A percentile compares a stretch with the other conserved stretches of the same genome.
Conservation (phyloP, 2,329 filamentous ascomycete genomes). For the Pezicula carpinea region DNA sequence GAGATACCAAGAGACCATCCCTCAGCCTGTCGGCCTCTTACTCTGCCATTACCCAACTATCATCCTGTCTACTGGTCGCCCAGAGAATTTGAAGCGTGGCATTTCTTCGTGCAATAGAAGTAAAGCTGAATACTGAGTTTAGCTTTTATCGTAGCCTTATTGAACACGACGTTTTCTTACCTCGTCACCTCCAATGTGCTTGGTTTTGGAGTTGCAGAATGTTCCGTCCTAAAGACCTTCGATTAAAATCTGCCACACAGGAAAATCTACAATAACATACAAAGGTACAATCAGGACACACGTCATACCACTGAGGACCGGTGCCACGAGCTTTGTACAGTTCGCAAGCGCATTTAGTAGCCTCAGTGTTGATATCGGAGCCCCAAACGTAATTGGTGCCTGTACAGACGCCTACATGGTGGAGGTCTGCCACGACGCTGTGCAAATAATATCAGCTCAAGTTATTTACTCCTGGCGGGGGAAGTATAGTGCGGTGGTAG, state of each 20-base stretch:
- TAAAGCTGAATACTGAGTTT: neutral
- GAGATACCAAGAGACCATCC: too few species aligned
- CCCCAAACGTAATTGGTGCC: neutral
- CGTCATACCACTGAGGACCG: neutral
- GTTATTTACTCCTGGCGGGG: neutral
- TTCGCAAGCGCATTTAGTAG: neutral
- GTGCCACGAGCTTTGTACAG: neutral
- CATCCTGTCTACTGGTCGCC: neutral
- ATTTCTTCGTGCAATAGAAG: neutral
- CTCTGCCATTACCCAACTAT: too few species aligned
- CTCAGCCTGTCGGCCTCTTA: too few species aligned
- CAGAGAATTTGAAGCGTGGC: neutral
- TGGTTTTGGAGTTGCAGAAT: neutral
- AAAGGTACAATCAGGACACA: neutral
- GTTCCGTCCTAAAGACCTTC: neutral
- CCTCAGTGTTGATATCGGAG: neutral
- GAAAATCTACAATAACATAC: neutral
- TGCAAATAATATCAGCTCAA: neutral
- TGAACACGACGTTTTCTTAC: neutral
- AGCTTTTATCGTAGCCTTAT: neutral
- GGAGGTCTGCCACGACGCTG: neutral
- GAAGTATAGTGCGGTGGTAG: neutral
- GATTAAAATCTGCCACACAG: neutral
- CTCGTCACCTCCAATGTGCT: slow-evolving; percentile 2
- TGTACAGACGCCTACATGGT: neutral